Evolutionary conservation across 192 early-diverging fungal genomes (phyloP).

Genomic region (Anaeromyces robustus): DNA sequence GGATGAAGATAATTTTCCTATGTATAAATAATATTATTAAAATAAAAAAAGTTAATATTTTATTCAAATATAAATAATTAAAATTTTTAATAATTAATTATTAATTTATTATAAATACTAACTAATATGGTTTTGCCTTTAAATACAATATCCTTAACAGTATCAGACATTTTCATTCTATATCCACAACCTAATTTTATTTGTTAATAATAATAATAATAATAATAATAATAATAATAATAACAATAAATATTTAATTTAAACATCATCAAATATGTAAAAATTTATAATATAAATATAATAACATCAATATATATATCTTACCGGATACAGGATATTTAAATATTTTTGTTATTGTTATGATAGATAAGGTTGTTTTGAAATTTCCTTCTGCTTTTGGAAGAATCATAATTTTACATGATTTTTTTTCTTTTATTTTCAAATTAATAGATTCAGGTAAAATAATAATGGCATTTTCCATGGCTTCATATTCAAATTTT

Average conservation of each 20-base stretch:
- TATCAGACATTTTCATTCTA: not conserved
- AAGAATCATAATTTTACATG: not conserved
- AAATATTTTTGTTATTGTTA: not conserved
- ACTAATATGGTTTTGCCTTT: not conserved
- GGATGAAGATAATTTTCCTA: not conserved
- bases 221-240: no score
- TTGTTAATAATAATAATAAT: no score
- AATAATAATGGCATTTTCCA: not conserved
- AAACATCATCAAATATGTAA: no score
- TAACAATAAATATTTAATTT: no score
- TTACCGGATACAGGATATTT: not conserved
- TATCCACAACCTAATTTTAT: no score
- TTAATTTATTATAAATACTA: not conserved
- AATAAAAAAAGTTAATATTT: no score
- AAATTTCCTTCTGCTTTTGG: not conserved
- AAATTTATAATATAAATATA: no score
- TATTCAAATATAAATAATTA: no score
- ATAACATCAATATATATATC: no score
- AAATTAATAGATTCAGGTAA: not conserved
- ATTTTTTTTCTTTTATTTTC: not conserved
- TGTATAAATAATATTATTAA: no score
- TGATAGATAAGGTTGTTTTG: not conserved
- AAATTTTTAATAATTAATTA: no score
- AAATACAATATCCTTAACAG: not conserved
- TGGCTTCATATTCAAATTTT: not conserved